Conservation (phyloP, 768 basidiomycete genomes). For the Cystobasidium ongulense region DNA sequence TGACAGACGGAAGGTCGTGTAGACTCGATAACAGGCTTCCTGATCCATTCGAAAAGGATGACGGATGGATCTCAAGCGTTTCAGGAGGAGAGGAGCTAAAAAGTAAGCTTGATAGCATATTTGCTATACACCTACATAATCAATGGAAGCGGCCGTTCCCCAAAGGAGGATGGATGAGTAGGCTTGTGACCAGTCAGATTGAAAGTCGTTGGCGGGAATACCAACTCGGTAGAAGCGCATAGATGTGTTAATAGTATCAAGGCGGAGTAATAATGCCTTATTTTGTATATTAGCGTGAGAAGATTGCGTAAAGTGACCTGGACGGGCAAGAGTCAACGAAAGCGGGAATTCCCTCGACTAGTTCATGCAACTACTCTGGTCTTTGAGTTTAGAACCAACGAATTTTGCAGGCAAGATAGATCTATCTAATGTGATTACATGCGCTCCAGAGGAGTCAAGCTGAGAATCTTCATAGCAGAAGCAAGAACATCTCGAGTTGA, state of each 20-base stretch:
- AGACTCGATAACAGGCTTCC: slow-evolving; percentile 87
- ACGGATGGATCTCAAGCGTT: slow-evolving; percentile 55
- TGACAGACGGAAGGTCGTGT: slow-evolving; percentile 82
- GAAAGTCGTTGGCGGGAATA: not conserved
- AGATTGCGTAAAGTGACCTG: too few species aligned
- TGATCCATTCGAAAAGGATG: slow-evolving; percentile 64
- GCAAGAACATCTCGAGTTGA: slow-evolving; percentile 82
- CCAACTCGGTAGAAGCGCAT: not conserved
- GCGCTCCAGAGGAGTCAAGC: slow-evolving; percentile 77
- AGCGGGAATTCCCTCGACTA: too few species aligned
- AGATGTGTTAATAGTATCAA: not conserved
- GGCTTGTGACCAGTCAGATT: slow-evolving; percentile 54
- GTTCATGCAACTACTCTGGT: too few species aligned
- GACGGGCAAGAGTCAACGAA: too few species aligned
- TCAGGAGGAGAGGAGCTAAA: slow-evolving; percentile 54
- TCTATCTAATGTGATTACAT: slow-evolving; percentile 54
- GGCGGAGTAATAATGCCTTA: not conserved
- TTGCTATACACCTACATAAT: slow-evolving; percentile 86
- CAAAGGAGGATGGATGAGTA: slow-evolving; percentile 72
- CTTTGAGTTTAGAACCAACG: too few species aligned
- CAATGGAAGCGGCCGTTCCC: slow-evolving; percentile 90
- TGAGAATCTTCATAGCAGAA: slow-evolving; percentile 75
- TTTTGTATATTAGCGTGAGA: not conserved
- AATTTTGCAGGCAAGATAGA: not conserved
- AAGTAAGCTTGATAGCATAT: slow-evolving; percentile 65